phyloP scores from a whole-genome alignment of 305 asterid species.

The Solanum hybrid region DNA sequence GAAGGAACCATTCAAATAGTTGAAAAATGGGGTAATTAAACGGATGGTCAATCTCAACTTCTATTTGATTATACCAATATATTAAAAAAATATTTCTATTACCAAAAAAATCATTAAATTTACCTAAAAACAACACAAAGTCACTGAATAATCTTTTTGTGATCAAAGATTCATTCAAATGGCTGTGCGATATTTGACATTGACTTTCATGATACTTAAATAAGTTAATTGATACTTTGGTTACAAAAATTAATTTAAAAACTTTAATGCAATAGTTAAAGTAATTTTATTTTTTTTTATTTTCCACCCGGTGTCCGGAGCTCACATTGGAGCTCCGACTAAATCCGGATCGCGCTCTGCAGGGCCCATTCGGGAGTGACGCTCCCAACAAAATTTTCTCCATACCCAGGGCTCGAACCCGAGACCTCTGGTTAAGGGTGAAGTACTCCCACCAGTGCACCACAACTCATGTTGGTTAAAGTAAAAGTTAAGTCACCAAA shows the following conservation, averaged over 20 bases:
- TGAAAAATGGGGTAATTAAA: not conserved
- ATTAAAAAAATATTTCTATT: not conserved
- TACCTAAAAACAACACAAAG: not conserved
- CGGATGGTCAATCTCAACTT: not conserved
- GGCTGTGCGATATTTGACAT: not conserved
- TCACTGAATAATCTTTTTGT: not conserved
- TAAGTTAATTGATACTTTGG: not conserved
- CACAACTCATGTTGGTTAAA: not conserved
- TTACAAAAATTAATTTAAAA: not conserved
- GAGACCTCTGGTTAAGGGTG: too few relatives aligned
- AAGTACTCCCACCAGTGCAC: too few relatives aligned
- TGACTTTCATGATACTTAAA: not conserved
- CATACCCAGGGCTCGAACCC: fast-evolving
- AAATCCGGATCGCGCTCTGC: too few relatives aligned
- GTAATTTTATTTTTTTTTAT: too few relatives aligned
- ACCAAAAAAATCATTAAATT: not conserved
- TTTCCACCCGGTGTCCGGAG: too few relatives aligned
- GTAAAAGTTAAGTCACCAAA: too few relatives aligned
- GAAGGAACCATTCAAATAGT: not conserved
- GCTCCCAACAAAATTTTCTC: too few relatives aligned
- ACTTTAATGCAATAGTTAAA: not conserved
- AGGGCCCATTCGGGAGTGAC: too few relatives aligned
- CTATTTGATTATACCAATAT: not conserved
- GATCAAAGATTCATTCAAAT: not conserved
- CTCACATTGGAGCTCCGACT: too few relatives aligned